phyloP scores from a whole-genome alignment of 371 early-diverging fungal species.

The Mortierella sp. region DNA sequence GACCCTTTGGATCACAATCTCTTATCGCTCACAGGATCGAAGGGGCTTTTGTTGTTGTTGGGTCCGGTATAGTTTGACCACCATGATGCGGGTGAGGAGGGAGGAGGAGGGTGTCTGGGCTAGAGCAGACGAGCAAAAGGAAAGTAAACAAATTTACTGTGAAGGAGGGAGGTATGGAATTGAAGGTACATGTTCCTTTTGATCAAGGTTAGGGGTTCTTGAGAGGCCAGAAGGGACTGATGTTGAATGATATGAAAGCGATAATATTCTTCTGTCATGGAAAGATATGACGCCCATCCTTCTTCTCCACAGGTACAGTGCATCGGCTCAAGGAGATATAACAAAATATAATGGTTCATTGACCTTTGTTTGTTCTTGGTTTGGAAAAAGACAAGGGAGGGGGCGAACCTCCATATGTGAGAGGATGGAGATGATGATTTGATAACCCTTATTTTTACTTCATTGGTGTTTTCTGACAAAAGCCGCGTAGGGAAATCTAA shows the following conservation, averaged over 20 bases:
- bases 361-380: background rate
- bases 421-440: background rate
- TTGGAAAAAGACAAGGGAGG: background rate
- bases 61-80: background rate
- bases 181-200: background rate
- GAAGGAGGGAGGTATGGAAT: background rate
- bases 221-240: background rate
- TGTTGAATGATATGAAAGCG: slow-evolving; percentile 6
- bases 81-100: background rate
- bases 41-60: background rate
- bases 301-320: background rate
- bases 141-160: background rate
- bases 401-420: background rate
- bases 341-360: background rate
- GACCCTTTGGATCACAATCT: slow-evolving; percentile 5
- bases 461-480: background rate
- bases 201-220: slow-evolving; percentile 7
- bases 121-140: background rate
- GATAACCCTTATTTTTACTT: background rate
- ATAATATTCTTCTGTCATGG: background rate
- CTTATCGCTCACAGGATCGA: background rate
- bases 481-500: background rate
- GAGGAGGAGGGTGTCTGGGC: background rate
- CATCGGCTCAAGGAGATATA: background rate
- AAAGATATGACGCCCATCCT: background rate